Evolutionary conservation across 306 rosid genomes (phyloP).

Genomic region (Cucurbita moschata): DNA sequence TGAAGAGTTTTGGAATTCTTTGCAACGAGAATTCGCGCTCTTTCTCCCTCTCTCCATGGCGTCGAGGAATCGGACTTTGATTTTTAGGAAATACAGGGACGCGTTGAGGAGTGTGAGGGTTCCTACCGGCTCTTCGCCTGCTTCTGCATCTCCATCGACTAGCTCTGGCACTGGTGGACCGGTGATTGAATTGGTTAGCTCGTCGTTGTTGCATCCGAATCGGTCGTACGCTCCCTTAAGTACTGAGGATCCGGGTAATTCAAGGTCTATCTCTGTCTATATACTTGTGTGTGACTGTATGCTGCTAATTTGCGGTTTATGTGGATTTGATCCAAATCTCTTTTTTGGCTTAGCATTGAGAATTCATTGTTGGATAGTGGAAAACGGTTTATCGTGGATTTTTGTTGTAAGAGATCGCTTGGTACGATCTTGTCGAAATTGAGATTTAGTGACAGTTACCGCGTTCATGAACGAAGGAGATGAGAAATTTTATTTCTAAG

Average conservation of each 20-base stretch:
- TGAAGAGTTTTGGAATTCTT: neutral
- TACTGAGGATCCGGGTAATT: constrained; percentile 81
- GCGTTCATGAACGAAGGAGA: neutral
- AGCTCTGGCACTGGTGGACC: constrained; percentile 42
- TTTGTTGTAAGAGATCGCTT: neutral
- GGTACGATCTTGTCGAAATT: neutral
- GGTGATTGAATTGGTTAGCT: constrained; percentile 76
- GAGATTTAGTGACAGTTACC: neutral
- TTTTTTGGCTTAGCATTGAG: neutral
- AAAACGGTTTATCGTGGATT: neutral
- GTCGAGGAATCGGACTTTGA: constrained; percentile 50
- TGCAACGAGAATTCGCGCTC: constrained; percentile 10
- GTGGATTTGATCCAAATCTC: neutral
- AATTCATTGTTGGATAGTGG: neutral
- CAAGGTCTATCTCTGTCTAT: constrained; percentile 42
- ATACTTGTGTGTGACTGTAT: neutral
- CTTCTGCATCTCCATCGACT: constrained; percentile 24
- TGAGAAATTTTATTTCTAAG: neutral
- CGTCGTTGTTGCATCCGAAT: constrained; percentile 64
- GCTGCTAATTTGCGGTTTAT: neutral
- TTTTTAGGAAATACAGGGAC: constrained; percentile 49
- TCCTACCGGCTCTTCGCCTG: constrained; percentile 35
- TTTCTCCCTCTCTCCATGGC: constrained; percentile 25
- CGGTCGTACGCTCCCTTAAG: constrained; percentile 84
- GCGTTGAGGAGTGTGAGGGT: constrained; percentile 68